Base-by-base conservation (phyloP, 345 rosid genomes). In the Raphanus sativus region DNA sequence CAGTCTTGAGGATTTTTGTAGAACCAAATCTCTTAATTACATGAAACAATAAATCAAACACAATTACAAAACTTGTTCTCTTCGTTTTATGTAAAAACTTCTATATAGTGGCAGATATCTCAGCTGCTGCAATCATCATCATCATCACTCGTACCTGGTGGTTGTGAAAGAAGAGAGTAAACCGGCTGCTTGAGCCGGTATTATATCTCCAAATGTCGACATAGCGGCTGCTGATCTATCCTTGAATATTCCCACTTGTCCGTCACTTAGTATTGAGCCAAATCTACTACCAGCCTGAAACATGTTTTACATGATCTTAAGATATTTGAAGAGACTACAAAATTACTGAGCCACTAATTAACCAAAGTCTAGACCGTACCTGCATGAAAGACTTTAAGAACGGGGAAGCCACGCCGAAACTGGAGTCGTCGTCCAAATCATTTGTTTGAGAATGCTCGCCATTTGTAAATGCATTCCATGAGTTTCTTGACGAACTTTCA, bases 241-340 rank as follows among this genome's bases (percentile, higher is more conserved):
- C 84, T 89, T 95, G 87, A 95, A 95, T 84, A 95, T 89, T 63
- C 97, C 98, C 25, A 89, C 99, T 82, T 95, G 99, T 72, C 99
- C 97, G 73, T 95, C 98, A 13, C 93, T 92, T 79, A 95, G 81
- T 21, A 92, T 95, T 33, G 98, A 89, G 67, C 99, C 97, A 80
- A 92, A 90, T 84, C 91, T 85, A 87, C 98, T 94, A 45, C 98
- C 97, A 77, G 90, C 98, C 98, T 90, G 91, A 6, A 74, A 70
- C 61, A 75, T 10, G 5, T 40, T 55, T 65, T 25, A 58, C n/a
- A 48, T 17, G 48, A 52, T 54, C 36, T 67, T 55, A 7, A 32
- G 45, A 54, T 55, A n/a, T 12, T 12, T 33, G 8, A 26, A 48
- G 32, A 56, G 21, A 32, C 48, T 5, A 32, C 56, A 32, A 36